Evolutionary conservation across 2,329 filamentous ascomycete species (phyloP), one percentile per base, ranked within the genome.

Genomic region (Chaetomium strumarium): DNA sequence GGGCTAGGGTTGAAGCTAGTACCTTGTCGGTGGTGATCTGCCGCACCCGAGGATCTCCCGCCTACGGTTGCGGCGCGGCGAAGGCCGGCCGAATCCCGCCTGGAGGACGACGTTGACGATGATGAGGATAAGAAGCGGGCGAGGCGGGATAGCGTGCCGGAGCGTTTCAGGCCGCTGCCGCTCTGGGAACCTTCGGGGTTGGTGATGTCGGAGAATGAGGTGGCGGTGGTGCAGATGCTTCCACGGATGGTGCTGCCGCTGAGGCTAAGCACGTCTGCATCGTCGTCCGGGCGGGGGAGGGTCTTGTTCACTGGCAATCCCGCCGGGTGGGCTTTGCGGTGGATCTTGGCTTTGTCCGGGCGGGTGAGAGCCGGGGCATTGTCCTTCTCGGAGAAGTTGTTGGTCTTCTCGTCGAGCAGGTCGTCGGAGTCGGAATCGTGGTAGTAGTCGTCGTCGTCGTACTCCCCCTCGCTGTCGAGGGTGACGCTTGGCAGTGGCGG

Each of bases 121-220:
- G 45, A 37, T 0, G 44, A 16, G 3, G 49, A 41, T 0, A 56
- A 16, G 29, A 53, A 53, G 17, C 51, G 51, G 1, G 54, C 43
- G 12, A 56, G 34, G 17, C 51, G 51, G 7, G 54, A 47, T 11
- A 56, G 46, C 1, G 54, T 56, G 14, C 51, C 39, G 7, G 44
- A 14, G 14, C 44, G 50, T 13, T 31, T 38, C 5, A 44, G 50
- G 5, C n/a, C n/a, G n/a, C n/a, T n/a, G n/a, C n/a, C n/a, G n/a
- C n/a, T n/a, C n/a, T n/a, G n/a, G n/a, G n/a, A n/a, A n/a, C n/a
- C n/a, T n/a, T n/a, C n/a, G n/a, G n/a, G n/a, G n/a, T n/a, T n/a
- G n/a, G n/a, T n/a, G n/a, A n/a, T n/a, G n/a, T n/a, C n/a, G n/a
- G n/a, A n/a, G n/a, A n/a, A n/a, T n/a, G n/a, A n/a, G n/a, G n/a